phyloP scores from a whole-genome alignment of 2,329 filamentous ascomycete genomes.

The Colletotrichum chlorophyti region DNA sequence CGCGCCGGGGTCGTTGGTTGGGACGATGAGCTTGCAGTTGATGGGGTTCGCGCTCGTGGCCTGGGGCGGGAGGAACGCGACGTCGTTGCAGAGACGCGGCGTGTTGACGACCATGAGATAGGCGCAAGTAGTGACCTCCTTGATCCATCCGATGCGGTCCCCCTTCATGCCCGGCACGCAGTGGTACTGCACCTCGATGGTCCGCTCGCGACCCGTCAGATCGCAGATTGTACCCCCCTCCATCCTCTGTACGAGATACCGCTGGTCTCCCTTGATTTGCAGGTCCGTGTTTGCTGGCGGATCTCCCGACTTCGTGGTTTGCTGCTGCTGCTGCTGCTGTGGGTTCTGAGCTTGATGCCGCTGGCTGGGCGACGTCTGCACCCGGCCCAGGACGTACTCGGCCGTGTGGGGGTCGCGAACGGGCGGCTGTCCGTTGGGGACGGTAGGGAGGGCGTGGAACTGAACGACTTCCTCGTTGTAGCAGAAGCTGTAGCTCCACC shows the following conservation, averaged over 20 bases:
- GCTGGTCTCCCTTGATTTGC: conserved; percentile 81
- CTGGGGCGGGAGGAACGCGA: conserved; percentile 83
- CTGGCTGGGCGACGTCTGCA: conserved; percentile 36
- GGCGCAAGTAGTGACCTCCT: conserved; percentile 88
- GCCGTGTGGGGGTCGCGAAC: conserved; percentile 77
- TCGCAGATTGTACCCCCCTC: conserved; percentile 85
- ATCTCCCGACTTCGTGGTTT: conserved; percentile 14
- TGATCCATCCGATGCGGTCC: conserved; percentile 89
- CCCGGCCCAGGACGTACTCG: conserved; percentile 79
- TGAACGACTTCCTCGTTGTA: conserved; percentile 88
- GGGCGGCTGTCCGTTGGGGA: conserved; percentile 73
- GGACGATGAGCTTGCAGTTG: conserved; percentile 75
- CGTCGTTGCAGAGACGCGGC: conserved; percentile 84
- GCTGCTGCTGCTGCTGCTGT: conserved; percentile 18
- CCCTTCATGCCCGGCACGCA: conserved; percentile 77
- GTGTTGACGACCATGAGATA: conserved; percentile 95
- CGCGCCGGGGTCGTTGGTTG: conserved; percentile 52
- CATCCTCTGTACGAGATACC: conserved; percentile 85
- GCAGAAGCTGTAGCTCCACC: conserved; percentile 98
- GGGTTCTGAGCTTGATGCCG: conserved; percentile 22
- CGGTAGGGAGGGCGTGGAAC: conserved; percentile 81
- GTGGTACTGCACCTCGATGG: conserved; percentile 82
- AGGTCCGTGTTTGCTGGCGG: conserved; percentile 63
- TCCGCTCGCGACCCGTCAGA: conserved; percentile 80
- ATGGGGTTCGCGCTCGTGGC: conserved; percentile 80